Percentiles rank a stretch among this genome's conserved stretches.
These are phyloP conservation scores for Blastocystis sp. DNA, from an alignment of 352 stramenopile genomes.

Conservation along the genomic window DNA sequence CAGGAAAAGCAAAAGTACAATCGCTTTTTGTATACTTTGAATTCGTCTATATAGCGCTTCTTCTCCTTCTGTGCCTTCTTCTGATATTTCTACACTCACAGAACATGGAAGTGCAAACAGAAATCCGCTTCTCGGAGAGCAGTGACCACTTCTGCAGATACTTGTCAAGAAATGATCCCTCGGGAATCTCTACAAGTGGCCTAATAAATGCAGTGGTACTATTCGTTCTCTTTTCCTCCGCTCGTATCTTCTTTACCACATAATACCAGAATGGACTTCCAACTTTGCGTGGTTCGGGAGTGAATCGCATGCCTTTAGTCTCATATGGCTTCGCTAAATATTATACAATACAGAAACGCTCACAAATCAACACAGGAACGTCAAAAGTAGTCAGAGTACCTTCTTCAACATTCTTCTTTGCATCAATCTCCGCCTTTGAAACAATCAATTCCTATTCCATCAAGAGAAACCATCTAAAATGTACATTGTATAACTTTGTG, in stretches of 20 bases:
- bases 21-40: not conserved
- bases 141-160: not conserved
- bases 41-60: not conserved
- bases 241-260: not conserved
- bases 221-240: not conserved
- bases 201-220: not conserved
- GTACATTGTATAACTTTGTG: not conserved
- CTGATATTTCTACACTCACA: slow-evolving; percentile 26
- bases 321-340: not conserved
- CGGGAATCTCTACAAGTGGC: not conserved
- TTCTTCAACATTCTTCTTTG: not conserved
- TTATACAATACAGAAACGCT: not conserved
- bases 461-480: not conserved
- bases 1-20: not conserved
- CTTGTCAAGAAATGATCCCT: not conserved
- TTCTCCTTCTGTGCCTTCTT: not conserved
- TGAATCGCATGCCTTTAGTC: not conserved
- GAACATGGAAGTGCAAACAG: not conserved
- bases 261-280: not conserved
- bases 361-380: not conserved
- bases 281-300: not conserved
- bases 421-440: not conserved
- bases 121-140: not conserved
- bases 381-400: not conserved
- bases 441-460: not conserved